Evolutionary conservation across 2,329 filamentous ascomycete species (phyloP), one percentile per base, ranked within the genome.

Genomic region (Emydomyces testavorans): DNA sequence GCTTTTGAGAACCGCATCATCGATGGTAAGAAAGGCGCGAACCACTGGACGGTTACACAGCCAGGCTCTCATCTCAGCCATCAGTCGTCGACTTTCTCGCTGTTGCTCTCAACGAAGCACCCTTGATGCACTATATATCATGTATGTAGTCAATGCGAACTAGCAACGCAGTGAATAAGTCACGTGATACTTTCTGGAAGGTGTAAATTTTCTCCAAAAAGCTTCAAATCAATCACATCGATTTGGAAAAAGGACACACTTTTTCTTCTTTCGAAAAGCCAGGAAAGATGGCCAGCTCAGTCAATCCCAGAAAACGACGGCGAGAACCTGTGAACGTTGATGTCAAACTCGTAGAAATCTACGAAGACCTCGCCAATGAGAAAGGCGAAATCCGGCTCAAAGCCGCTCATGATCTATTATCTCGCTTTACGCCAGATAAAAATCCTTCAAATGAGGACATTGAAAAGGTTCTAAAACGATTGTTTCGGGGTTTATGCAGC

Each of bases 401-500:
- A 52, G 70, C 69, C 31, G 70, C 70, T 1, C 62, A 65, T 41
- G 61, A 61, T 3, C 58, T 73, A 32, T 60, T 72, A 2, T 65
- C 65, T 6, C 65, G 70, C 43, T 69, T 71, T 50, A 68, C 67
- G 2, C 60, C 65, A 13, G 63, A 68, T 43, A 60, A 64, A 50
- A 60, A 62, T 23, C 61, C 65, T 4, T 57, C 60, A 11, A 61
- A 65, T 48, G 69, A 71, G 24, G 61, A 68, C 48, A 63, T 69
- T 40, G 58, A 62, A 45, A 67, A 66, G 47, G 60, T 61, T 1
- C 52, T 73, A 53, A 77, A 77, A 60, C 76, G 83, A 21, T 72
- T 98, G 31, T 86, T 95, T 63, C 80, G 85, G 47, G 92, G 92
- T 34, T 78, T 96, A 15, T 88, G 89, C 52, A 95, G 88, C 62